phyloP scores from a whole-genome alignment of 495 filamentous ascomycete genomes.

The Penicillium chermesinum region DNA sequence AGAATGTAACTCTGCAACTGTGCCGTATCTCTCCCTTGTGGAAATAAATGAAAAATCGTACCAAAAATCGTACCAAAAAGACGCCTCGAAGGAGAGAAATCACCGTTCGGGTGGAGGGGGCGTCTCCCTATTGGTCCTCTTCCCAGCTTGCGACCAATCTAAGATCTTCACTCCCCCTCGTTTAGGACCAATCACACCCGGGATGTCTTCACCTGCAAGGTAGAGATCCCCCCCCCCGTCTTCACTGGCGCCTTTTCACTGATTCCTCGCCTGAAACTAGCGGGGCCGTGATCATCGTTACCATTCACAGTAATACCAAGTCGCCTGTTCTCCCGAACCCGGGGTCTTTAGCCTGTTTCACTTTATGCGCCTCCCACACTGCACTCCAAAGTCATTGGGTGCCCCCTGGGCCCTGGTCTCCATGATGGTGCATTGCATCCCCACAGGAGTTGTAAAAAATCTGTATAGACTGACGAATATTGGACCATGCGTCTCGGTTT shows the following conservation, averaged over 20 bases:
- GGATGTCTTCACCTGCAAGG: not conserved
- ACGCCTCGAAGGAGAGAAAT: no score
- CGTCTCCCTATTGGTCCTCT: no score
- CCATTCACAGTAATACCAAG: constrained; percentile 1
- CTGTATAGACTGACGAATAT: not conserved
- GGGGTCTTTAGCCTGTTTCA: constrained; percentile 11
- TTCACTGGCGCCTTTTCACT: constrained; percentile 1
- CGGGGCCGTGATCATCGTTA: constrained; percentile 6
- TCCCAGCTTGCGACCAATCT: no score
- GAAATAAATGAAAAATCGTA: not conserved
- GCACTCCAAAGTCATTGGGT: not conserved
- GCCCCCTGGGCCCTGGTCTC: not conserved
- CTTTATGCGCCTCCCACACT: constrained; percentile 7
- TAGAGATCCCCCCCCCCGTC: not conserved
- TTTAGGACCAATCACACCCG: not conserved
- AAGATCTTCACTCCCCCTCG: not conserved
- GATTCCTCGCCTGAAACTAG: constrained; percentile 15
- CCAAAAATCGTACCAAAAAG: no score
- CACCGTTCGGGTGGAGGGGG: no score
- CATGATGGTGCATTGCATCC: not conserved
- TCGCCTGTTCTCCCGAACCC: not conserved
- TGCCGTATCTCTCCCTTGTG: no score
- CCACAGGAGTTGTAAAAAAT: not conserved
- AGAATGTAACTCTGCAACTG: not conserved
- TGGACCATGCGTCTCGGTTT: not conserved